Conservation (phyloP, 331 rosid genomes). For the Quercus tomentella region DNA sequence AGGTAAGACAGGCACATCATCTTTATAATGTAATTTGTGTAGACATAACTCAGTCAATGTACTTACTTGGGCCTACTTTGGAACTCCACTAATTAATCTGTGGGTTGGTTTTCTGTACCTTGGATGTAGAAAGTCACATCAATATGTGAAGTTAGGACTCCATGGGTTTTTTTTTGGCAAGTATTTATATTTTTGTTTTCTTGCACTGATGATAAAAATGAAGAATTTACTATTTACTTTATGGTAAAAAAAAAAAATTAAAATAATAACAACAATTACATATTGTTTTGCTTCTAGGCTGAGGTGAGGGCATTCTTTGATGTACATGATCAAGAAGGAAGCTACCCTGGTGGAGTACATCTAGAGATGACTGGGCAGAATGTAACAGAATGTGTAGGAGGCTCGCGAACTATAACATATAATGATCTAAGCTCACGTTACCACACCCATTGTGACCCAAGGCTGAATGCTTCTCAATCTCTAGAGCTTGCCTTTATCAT, state of each 20-base stretch:
- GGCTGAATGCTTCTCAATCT: conserved; percentile 80
- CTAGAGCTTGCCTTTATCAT: conserved; percentile 75
- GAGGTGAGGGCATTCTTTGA: conserved; percentile 87
- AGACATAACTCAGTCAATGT: neutral
- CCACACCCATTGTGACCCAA: conserved; percentile 76
- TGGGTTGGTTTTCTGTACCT: neutral
- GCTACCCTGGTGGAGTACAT: conserved; percentile 80
- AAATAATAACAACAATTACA: neutral
- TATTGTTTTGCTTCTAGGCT: conserved; percentile 35
- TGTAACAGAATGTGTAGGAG: conserved; percentile 83
- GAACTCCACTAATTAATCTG: neutral
- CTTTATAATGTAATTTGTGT: neutral
- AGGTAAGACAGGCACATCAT: neutral
- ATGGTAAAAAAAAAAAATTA: neutral
- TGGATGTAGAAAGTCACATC: neutral
- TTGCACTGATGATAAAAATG: neutral
- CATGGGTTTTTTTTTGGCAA: neutral
- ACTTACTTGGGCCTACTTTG: neutral
- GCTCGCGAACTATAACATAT: conserved; percentile 61
- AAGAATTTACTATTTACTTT: no score
- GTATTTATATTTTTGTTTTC: neutral
- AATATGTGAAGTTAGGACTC: neutral
- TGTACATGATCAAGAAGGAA: conserved; percentile 83
- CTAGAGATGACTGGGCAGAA: conserved; percentile 85
- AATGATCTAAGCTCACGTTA: conserved; percentile 81